Base-by-base conservation (phyloP, 2,329 filamentous ascomycete genomes). In the Chaetomiaceae sp. region DNA sequence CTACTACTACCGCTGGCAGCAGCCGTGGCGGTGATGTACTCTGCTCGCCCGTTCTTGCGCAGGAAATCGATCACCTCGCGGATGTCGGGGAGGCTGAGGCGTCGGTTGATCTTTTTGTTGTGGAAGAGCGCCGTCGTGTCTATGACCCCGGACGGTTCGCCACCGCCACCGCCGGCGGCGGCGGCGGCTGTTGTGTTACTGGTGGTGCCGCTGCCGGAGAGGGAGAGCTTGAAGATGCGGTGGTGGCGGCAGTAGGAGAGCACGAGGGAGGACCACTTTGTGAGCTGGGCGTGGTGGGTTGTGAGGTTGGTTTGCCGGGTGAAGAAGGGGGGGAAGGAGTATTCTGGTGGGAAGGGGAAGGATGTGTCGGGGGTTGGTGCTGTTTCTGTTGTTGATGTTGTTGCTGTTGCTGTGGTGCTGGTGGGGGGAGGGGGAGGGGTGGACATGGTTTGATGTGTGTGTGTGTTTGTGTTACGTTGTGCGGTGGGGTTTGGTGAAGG, bases 181-280 rank as follows among this genome's bases (percentile, higher is more conserved):
- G 25, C 9, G 25, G 70, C 59, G 71, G 72, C 43, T 65, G 47
- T 34, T 44, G 18, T 46, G 46, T 48, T 51, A 29, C 53, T 75
- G 61, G 36, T 61, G 48, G 14, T 60, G 48, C 64, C 82, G 82
- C 84, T 75, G 49, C 81, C 74, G 48, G 71, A 73, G 48, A 95
- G 75, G 4, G 85, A 79, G 51, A 97, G 81, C 51, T 82, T 82
- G 75, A 85, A 96, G 66, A 91, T 74, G 62, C 82, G 84, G 74
- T 92, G 78, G 72, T 89, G 80, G 0, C 83, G 82, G 71, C 87
- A 89, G 84, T 95, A 96, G 66, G 85, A 71, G 56, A 90, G 89
- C 66, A 97, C 82, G 14, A 96, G 81, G 29, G 81, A 71, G n/a
- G 87, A 84, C 94, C 94, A 99, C 71, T 91, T 91, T 54, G 80